phyloP scores from a whole-genome alignment of 352 stramenopile species.

The Hyaloperonospora arabidopsidis region DNA sequence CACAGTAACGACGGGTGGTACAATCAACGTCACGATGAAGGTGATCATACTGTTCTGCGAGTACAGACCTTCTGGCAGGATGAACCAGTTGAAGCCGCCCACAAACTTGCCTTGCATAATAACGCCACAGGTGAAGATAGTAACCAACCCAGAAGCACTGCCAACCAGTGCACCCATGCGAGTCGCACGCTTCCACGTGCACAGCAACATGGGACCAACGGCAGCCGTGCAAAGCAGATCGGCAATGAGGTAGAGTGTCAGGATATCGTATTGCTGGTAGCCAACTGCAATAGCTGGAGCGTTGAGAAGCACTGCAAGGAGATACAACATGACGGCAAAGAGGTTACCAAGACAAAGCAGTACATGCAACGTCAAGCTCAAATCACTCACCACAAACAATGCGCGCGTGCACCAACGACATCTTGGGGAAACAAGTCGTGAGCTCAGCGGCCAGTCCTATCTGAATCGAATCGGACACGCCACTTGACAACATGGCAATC shows the following conservation, averaged over 20 bases:
- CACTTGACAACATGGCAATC: conserved; percentile 58
- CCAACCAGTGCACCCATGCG: conserved; percentile 37
- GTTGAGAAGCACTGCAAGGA: conserved; percentile 53
- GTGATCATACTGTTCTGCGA: conserved; percentile 72
- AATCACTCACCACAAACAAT: conserved; percentile 38
- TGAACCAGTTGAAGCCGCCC: conserved; percentile 74
- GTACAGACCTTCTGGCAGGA: conserved; percentile 65
- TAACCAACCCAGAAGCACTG: conserved; percentile 48
- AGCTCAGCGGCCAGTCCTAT: conserved; percentile 69
- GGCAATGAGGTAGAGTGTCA: conserved; percentile 70
- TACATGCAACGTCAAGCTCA: background rate
- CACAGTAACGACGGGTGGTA: conserved; percentile 52
- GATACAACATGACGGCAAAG: conserved; percentile 2
- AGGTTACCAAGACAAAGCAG: background rate
- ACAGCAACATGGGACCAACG: conserved; percentile 65
- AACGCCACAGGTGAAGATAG: conserved; percentile 61
- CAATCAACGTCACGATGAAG: conserved; percentile 61
- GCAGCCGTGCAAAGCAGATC: conserved; percentile 68
- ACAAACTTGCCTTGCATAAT: conserved; percentile 55
- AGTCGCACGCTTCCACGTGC: conserved; percentile 44
- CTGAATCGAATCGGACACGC: conserved; percentile 63
- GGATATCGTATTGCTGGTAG: conserved; percentile 55
- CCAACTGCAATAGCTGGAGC: conserved; percentile 60
- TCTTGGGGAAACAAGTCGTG: conserved; percentile 55
- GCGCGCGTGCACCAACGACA: conserved; percentile 48